Evolutionary conservation across 768 basidiomycete species (phyloP).

Genomic region (Agrocybe pediades): DNA sequence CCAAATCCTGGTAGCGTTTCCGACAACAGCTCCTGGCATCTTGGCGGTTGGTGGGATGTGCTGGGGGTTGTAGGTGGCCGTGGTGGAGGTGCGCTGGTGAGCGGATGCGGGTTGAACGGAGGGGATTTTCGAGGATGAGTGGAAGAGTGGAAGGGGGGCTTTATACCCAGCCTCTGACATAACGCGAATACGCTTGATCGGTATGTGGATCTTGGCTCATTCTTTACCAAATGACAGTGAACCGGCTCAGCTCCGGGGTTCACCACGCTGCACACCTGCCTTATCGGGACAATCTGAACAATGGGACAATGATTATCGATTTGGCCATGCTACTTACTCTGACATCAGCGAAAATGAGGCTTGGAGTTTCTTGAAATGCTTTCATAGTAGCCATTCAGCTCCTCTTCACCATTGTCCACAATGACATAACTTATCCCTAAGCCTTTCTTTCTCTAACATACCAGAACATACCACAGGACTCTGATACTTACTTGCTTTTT

Average conservation of each 20-base stretch:
- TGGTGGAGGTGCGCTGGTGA: constrained; percentile 4
- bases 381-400: neutral
- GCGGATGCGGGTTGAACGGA: neutral
- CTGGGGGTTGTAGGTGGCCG: constrained; percentile 10
- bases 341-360: constrained; percentile 14
- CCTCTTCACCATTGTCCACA: constrained; percentile 5
- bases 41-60: constrained; percentile 6
- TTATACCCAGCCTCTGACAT: constrained; percentile 11
- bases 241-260: constrained; percentile 1
- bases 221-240: neutral
- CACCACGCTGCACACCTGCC: neutral
- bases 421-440: neutral
- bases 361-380: constrained; percentile 11
- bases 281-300: constrained; percentile 10
- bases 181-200: constrained; percentile 5
- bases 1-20: constrained; percentile 72
- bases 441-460: too few relatives aligned
- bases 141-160: neutral
- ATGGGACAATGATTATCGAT: constrained; percentile 5
- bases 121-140: constrained; percentile 4
- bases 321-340: constrained; percentile 3
- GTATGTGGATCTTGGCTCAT: constrained; percentile 8
- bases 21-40: constrained; percentile 53
- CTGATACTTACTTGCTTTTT: too few relatives aligned
- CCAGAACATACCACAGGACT: too few relatives aligned